Evolutionary conservation across 495 filamentous ascomycete species (phyloP), one percentile per base, ranked within the genome.

Genomic region (Penicillium paradoxum): DNA sequence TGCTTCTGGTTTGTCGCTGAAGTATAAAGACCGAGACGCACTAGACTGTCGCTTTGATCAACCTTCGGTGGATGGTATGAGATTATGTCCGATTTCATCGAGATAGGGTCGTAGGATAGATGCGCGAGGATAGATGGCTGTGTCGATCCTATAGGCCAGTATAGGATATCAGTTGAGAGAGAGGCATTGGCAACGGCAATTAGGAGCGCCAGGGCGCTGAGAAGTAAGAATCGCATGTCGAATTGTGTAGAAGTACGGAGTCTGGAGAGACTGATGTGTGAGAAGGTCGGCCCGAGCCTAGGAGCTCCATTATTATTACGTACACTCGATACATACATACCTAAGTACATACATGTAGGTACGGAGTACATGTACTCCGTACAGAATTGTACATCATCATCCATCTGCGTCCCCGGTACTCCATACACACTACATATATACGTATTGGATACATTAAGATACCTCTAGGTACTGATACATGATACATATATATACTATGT

Each of bases 121-220:
- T 64, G 70, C 17, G 73, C 71, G 42, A 77, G 66, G 27, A 68
- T 48, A 19, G 70, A 72, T 5, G 73, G 73, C 38, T 71, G 55
- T 10, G 70, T 9, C 18, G 62, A 48, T 24, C 57, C 51, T 14
- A 74, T 19, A 37, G 71, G 70, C 73, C 73, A 77, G 59, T 69
- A 71, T 15, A 71, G 57, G 46, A 77, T 61, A 29, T 76, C 72
- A 4, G 68, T 56, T 4, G 68, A 60, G 17, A 55, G 29, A n/a
- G 59, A 59, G 47, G 54, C 53, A 44, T 60, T 53, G 43, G 59
- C 49, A 29, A 54, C 21, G 24, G 45, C 56, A 21, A 66, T 32
- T 6, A 59, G 49, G 50, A 57, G 36, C 36, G 52, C 50, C 29
- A 63, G 10, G 3, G 58, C 36, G 15, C 56, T 43, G 25, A 71